Evolutionary conservation across 345 rosid species (phyloP), one percentile per base, ranked within the genome.

Genomic region (Hibiscus syriacus): DNA sequence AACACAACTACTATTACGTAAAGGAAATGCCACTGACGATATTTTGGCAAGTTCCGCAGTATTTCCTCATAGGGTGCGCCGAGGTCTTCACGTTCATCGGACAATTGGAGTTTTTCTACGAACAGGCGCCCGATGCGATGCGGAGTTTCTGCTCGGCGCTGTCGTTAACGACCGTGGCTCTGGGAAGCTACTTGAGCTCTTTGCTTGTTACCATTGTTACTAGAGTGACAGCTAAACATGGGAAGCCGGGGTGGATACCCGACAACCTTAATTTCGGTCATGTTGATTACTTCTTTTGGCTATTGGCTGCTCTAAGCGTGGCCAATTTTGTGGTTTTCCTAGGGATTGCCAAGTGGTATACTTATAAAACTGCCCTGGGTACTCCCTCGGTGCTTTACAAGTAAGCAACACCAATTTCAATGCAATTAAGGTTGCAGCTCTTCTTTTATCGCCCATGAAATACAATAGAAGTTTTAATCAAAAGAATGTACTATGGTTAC

Each of bases 121-220:
- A 82, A 56, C 81, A 84, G 55, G 86, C 89, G 1, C 84, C 83
- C 3, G 85, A 85, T 77, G 86, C 86, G 0, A 77, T 79, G 79
- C 70, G 86, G 60, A 85, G 89, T 66, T 48, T 74, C 68, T 80
- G 86, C 60, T 71, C 86, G 0, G 86, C 86, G 3, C 48, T 76
- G 2, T 39, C 39, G 22, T 62, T 76, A 6, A 67, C 70, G 0
- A 67, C 72, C 1, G 34, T 63, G 22, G 71, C 80, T 8, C 50
- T 64, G 2, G 73, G 76, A 6, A 68, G 43, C 53, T 72, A 76
- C 39, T 49, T 72, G 72, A 76, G 73, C 39, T 61, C 80, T 17
- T 38, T 72, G 57, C 45, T 77, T 7, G 67, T 77, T 0, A 72
- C 76, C 1, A 38, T 77, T 20, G 69, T 77, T 23, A 63, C 63